A percentile compares a stretch with the other conserved stretches of the same genome.
Evolutionary conservation across 306 rosid species (phyloP).

Genomic region (Begonia fuchsioides): DNA sequence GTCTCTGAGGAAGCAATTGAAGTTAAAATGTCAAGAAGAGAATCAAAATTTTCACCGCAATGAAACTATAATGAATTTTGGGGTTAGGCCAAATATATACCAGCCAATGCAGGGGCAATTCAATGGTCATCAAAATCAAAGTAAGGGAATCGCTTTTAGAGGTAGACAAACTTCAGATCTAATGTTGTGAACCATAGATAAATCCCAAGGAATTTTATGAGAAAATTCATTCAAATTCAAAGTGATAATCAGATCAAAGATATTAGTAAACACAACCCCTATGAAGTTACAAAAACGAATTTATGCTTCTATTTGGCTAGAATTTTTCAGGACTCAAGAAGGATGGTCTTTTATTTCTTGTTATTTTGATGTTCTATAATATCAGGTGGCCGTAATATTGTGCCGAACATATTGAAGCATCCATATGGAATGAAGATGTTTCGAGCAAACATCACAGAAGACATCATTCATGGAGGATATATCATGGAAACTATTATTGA

Average conservation of each 20-base stretch:
- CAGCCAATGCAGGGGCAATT: constrained; percentile 26
- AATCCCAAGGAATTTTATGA: too few species aligned
- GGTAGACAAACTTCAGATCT: too few species aligned
- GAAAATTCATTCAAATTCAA: too few species aligned
- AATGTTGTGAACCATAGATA: too few species aligned
- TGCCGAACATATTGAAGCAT: constrained; percentile 28
- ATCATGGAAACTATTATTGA: constrained; percentile 74
- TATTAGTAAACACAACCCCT: too few species aligned
- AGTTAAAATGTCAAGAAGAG: constrained; percentile 89
- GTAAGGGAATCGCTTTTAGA: constrained; percentile 25
- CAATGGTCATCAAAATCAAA: constrained; percentile 39
- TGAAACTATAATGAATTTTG: constrained; percentile 34
- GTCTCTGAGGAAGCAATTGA: constrained; percentile 83
- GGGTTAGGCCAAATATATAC: constrained; percentile 29
- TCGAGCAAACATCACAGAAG: constrained; percentile 66
- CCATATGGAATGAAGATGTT: constrained; percentile 42
- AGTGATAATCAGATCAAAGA: too few species aligned
- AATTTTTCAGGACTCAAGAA: too few species aligned
- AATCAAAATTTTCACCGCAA: constrained; percentile 38
- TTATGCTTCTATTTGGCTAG: too few species aligned
- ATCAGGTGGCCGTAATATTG: constrained; percentile 7
- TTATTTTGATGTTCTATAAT: too few species aligned
- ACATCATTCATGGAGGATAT: constrained; percentile 34
- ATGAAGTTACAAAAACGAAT: too few species aligned
- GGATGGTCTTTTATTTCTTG: too few species aligned